Conservation (phyloP, 192 early-diverging fungal species). For the Coemansia reversa region DNA sequence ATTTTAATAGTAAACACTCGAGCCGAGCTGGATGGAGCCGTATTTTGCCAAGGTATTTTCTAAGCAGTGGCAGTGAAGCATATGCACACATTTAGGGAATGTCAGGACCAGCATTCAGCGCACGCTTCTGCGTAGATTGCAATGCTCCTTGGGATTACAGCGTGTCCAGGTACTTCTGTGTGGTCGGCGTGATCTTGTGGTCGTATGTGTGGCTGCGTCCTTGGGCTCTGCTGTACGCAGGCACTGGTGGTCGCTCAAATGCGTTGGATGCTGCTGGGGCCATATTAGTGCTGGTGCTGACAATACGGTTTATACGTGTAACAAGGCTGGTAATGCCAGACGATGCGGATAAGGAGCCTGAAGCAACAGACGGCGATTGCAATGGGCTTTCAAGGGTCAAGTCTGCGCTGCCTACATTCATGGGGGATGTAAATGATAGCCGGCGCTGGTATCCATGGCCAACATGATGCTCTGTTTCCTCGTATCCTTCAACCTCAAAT, state of each 20-base stretch:
- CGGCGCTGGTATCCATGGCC: conserved; percentile 7
- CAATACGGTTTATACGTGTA: conserved; percentile 41
- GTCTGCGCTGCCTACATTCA: not conserved
- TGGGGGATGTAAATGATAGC: conserved; percentile 24
- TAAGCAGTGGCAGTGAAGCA: not conserved
- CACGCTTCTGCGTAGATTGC: not conserved
- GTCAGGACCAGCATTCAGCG: not conserved
- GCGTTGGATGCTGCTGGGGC: conserved; percentile 1
- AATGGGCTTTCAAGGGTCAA: conserved; percentile 6
- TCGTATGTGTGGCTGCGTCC: not conserved
- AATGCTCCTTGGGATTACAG: conserved; percentile 13
- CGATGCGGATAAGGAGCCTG: conserved; percentile 6
- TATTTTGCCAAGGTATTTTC: too few species aligned
- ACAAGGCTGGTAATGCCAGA: conserved; percentile 37
- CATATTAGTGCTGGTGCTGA: conserved; percentile 2
- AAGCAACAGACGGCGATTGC: not conserved
- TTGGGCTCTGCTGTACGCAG: conserved; percentile 9
- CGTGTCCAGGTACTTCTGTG: conserved; percentile 52
- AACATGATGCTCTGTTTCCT: conserved; percentile 41
- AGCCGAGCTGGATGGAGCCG: conserved; percentile 5
- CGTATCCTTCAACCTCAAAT: conserved; percentile 53
- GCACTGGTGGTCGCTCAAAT: conserved; percentile 37
- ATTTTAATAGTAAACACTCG: not conserved
- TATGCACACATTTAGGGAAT: not conserved
- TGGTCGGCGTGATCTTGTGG: conserved; percentile 45